These are phyloP conservation scores for Pseudogymnoascus sp. DNA, from an alignment of 2,329 filamentous ascomycete genomes.

Conservation along the genomic window DNA sequence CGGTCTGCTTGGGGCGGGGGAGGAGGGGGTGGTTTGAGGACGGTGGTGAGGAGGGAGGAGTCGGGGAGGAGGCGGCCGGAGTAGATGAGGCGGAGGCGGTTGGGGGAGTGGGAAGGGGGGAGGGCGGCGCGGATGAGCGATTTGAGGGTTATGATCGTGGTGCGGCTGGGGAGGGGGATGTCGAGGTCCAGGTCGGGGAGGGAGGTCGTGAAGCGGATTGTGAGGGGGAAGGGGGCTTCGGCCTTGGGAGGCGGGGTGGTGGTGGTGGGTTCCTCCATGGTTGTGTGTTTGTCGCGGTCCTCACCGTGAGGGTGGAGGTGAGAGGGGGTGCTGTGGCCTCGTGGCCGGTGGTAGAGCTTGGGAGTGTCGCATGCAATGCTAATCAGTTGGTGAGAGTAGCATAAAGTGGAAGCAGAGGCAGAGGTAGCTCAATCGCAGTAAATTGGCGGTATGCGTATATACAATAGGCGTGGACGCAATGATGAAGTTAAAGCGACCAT, in stretches of 20 bases:
- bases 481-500: background rate
- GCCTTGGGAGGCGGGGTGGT: background rate
- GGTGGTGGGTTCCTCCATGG: background rate
- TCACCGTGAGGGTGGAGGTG: background rate
- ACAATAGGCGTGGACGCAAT: background rate
- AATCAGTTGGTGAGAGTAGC: background rate
- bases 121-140: conserved; percentile 69
- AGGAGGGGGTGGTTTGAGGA: conserved; percentile 54
- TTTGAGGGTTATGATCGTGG: conserved; percentile 71
- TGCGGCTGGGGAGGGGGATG: conserved; percentile 57
- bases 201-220: conserved; percentile 82
- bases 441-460: background rate
- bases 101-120: conserved; percentile 49
- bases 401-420: background rate
- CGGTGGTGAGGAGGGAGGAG: conserved; percentile 54
- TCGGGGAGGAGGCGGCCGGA: conserved; percentile 80
- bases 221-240: conserved; percentile 54
- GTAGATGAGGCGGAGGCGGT: conserved; percentile 80
- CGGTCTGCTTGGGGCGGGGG: conserved; percentile 32
- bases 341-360: background rate
- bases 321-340: background rate
- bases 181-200: conserved; percentile 76
- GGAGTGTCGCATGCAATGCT: background rate
- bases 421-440: background rate
- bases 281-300: conserved; percentile 1